Percentiles rank a stretch among this genome's conserved stretches.
Conservation (phyloP, 1,284 basidiomycete species). For the Tilletia horrida region DNA sequence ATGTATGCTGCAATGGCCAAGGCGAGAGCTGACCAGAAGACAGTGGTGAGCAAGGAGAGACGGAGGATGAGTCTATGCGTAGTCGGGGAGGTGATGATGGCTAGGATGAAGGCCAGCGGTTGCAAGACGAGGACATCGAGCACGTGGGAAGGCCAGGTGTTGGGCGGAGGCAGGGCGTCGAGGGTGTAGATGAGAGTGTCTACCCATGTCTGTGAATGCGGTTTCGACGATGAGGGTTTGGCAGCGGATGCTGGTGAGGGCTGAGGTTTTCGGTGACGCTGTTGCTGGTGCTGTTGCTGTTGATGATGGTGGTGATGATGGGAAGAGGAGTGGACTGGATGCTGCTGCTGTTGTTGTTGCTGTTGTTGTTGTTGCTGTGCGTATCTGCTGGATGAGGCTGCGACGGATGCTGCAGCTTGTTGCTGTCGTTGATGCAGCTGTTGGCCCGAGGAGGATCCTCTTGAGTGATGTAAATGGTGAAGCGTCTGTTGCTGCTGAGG, state of each 20-base stretch:
- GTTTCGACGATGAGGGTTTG: neutral
- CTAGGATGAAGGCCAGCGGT: conserved; percentile 32
- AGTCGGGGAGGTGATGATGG: conserved; percentile 42
- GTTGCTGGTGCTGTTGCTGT: conserved; percentile 1
- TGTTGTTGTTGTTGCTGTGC: neutral
- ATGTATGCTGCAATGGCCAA: conserved; percentile 47
- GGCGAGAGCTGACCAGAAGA: conserved; percentile 41
- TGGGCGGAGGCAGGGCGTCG: conserved; percentile 34
- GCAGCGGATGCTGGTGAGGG: neutral
- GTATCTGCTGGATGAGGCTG: neutral
- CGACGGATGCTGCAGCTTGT: neutral
- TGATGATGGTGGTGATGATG: neutral
- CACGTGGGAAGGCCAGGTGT: conserved; percentile 36
- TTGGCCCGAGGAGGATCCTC: too few species aligned
- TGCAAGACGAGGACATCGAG: conserved; percentile 30
- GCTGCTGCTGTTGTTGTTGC: neutral
- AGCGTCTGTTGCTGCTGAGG: neutral
- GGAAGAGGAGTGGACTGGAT: neutral
- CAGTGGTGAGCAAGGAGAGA: conserved; percentile 37
- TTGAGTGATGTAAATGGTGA: neutral
- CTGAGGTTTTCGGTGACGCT: neutral
- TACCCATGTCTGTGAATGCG: conserved; percentile 3
- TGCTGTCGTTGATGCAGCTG: neutral
- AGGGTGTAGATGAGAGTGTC: conserved; percentile 22
- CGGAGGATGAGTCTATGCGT: conserved; percentile 50